Evolutionary conservation across 129 eudicot genomes (phyloP).

Genomic region (Chrysanthemum lavandulifolium): DNA sequence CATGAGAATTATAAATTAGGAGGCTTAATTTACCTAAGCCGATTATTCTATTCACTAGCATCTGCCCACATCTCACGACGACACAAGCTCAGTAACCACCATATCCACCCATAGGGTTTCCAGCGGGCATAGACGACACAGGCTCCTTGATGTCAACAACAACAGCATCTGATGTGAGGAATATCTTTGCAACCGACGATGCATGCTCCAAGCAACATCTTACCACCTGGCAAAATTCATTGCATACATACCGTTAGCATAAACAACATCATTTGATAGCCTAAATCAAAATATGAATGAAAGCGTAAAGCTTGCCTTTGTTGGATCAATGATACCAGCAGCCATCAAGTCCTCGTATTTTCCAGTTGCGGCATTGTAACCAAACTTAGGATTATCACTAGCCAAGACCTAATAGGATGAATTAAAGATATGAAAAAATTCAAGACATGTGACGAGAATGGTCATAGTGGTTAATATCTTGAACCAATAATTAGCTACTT

Average conservation of each 20-base stretch:
- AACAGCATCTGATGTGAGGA: conserved; percentile 56
- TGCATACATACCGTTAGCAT: not conserved
- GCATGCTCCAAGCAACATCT: conserved; percentile 50
- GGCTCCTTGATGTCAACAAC: conserved; percentile 53
- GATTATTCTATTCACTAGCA: not conserved
- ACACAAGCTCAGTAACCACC: conserved; percentile 30
- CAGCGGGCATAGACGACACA: conserved; percentile 28
- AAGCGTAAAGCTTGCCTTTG: conserved; percentile 40
- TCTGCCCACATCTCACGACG: conserved; percentile 1
- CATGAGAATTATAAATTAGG: not conserved
- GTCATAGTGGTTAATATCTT: not conserved
- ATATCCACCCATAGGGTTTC: conserved; percentile 52
- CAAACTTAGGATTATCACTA: conserved; percentile 44
- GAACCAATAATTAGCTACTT: not conserved
- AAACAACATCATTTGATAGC: not conserved
- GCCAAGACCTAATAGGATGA: conserved; percentile 34
- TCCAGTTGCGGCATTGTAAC: conserved; percentile 66
- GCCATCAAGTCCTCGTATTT: conserved; percentile 58
- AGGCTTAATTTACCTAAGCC: not conserved
- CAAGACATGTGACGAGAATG: not conserved
- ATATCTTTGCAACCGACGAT: conserved; percentile 41
- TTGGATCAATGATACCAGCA: conserved; percentile 73
- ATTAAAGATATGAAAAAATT: not conserved
- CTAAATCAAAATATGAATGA: not conserved
- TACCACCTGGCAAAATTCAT: conserved; percentile 33